Base-by-base conservation (phyloP, 1,284 basidiomycete species). In the Vanrija sp. region DNA sequence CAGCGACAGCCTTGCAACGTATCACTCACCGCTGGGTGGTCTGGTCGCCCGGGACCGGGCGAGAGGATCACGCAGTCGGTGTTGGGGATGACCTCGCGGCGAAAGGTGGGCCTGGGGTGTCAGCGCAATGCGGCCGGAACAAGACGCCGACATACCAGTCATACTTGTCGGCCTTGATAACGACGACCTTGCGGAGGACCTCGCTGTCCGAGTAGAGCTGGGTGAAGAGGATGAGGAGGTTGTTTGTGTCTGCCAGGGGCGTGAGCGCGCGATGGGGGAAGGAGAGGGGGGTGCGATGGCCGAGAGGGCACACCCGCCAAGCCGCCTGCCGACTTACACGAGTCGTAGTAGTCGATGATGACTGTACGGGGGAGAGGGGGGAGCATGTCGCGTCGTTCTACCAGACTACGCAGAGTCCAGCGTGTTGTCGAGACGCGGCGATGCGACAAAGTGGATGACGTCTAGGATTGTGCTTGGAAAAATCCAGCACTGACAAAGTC, bases 61-160 rank as follows among this genome's bases (percentile, higher is more conserved):
- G 76, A 77, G 2, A 77, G 64, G 43, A 77, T 74, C 15, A 77
- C 62, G 54, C 75, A 75, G 51, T 77, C 76, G n/a, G 73, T 64
- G 37, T 66, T 60, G 6, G 72, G 71, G 22, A 76, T 59, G 25
- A 77, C 63, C 14, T 57, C 49, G 15, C 56, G 41, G 41, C 63
- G 64, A 52, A 75, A 75, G 4, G 70, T 65, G 3, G 62, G 53
- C 75, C 73, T 76, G 46, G 18, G n/a, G 4, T 0, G 41, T 59
- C 19, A 62, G 49, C 16, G 19, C 20, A 14, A 14, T 19, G 3
- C 8, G 20, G 6, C 9, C 8, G 14, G 14, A 37, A 14, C 31
- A 31, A 9, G 10, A 14, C 16, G 12, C 12, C 16, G 22, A 47
- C 70, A 42, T 14, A 76, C 75, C 74, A 77, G 35, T 63, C 63